These are phyloP conservation scores for Paxillus involutus DNA, from an alignment of 768 basidiomycete species.

Conservation along the genomic window DNA sequence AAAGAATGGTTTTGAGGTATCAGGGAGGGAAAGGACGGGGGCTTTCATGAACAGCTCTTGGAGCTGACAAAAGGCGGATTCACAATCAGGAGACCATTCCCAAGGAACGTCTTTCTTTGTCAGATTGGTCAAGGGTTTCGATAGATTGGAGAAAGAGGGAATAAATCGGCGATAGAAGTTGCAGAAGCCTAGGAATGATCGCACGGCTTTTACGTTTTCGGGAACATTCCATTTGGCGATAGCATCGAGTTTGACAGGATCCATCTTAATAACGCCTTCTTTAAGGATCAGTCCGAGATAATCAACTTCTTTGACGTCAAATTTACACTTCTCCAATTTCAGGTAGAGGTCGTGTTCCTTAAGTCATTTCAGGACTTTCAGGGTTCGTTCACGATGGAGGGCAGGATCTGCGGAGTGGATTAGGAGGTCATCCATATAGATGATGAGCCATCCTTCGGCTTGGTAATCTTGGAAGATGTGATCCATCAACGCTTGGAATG, in stretches of 20 bases:
- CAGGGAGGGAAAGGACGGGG: not conserved
- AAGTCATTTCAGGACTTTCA: slow-evolving; percentile 26
- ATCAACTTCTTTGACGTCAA: not conserved
- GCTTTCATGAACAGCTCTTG: not conserved
- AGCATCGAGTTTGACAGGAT: slow-evolving; percentile 34
- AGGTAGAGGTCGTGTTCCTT: slow-evolving; percentile 33
- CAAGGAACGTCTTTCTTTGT: not conserved
- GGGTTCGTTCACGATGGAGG: slow-evolving; percentile 10
- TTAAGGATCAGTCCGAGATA: not conserved
- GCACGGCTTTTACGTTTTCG: slow-evolving; percentile 26
- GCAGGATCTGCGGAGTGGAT: slow-evolving; percentile 10
- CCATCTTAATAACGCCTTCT: slow-evolving; percentile 24
- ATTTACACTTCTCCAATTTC: slow-evolving; percentile 30
- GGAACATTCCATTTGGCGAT: slow-evolving; percentile 30
- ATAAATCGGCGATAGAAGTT: too few species aligned
- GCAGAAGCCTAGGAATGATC: slow-evolving; percentile 6
- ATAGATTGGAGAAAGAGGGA: slow-evolving; percentile 30
- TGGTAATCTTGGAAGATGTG: not conserved
- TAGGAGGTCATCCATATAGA: slow-evolving; percentile 31
- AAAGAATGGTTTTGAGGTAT: slow-evolving; percentile 9
- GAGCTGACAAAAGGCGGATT: not conserved
- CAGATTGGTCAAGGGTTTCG: slow-evolving; percentile 13
- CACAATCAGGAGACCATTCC: not conserved
- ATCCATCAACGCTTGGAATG: slow-evolving; percentile 15
- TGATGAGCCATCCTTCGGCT: slow-evolving; percentile 18